These are phyloP conservation scores for Tolypocladium inflatum DNA, from an alignment of 2,329 filamentous ascomycete species.

Conservation along the genomic window DNA sequence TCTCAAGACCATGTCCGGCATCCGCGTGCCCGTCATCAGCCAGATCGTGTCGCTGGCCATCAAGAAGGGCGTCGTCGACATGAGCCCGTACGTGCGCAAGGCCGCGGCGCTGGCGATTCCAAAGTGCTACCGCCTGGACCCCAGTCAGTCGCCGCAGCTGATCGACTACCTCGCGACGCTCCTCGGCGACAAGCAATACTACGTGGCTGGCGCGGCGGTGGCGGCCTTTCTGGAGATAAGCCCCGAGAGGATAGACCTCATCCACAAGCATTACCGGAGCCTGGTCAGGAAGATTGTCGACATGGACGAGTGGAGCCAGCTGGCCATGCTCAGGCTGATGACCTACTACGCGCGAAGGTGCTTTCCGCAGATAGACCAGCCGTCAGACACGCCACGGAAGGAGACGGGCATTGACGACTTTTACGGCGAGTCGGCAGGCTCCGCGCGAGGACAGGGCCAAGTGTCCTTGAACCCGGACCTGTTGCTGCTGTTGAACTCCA, in stretches of 20 bases:
- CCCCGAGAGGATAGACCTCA: slow-evolving; percentile 74
- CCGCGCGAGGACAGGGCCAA: slow-evolving; percentile 31
- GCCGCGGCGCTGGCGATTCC: slow-evolving; percentile 89
- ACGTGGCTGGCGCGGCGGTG: slow-evolving; percentile 90
- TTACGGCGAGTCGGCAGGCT: slow-evolving; percentile 57
- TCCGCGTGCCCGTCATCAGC: slow-evolving; percentile 93
- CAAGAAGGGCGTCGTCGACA: slow-evolving; percentile 85
- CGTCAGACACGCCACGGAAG: slow-evolving; percentile 33
- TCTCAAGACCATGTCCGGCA: slow-evolving; percentile 92
- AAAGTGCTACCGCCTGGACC: slow-evolving; percentile 90
- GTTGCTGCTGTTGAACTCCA: slow-evolving; percentile 67
- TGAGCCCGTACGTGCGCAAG: slow-evolving; percentile 89
- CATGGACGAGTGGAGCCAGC: slow-evolving; percentile 98
- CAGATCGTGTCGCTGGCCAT: slow-evolving; percentile 95
- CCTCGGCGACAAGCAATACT: slow-evolving; percentile 87
- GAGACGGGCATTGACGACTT: slow-evolving; percentile 55
- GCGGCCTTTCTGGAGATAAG: slow-evolving; percentile 84
- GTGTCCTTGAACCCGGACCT: slow-evolving; percentile 71
- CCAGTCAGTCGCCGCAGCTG: slow-evolving; percentile 73
- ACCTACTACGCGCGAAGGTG: slow-evolving; percentile 77
- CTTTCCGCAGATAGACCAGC: slow-evolving; percentile 63
- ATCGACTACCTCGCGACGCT: slow-evolving; percentile 71
- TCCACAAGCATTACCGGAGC: slow-evolving; percentile 81
- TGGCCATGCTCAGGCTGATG: slow-evolving; percentile 75
- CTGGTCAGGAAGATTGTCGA: slow-evolving; percentile 87